Conservation (phyloP, 2,329 filamentous ascomycete genomes). For the Basipetospora chlamydospora region DNA sequence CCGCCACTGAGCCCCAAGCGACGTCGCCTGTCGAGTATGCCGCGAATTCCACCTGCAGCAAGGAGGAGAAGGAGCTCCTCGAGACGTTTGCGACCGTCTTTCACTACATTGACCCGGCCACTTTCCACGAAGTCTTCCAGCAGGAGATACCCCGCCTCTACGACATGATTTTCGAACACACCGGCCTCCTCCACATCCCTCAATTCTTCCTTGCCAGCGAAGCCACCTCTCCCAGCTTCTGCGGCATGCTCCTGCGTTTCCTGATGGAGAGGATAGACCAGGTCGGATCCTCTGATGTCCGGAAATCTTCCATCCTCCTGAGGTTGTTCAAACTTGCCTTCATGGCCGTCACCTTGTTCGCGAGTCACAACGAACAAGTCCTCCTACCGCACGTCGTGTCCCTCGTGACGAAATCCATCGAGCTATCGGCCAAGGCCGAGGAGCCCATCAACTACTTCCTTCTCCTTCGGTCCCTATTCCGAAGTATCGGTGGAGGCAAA, state of each 20-base stretch:
- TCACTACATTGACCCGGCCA: constrained; percentile 94
- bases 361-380: constrained; percentile 86
- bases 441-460: constrained; percentile 99
- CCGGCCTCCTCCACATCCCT: constrained; percentile 81
- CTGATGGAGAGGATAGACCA: constrained; percentile 94
- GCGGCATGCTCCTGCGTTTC: constrained; percentile 93
- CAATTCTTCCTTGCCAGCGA: constrained; percentile 99
- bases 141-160: constrained; percentile 94
- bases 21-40: constrained; percentile 78
- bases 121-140: constrained; percentile 96
- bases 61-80: constrained; percentile 92
- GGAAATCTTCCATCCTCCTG: constrained; percentile 82
- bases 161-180: constrained; percentile 95
- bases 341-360: constrained; percentile 97
- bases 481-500: constrained; percentile 91
- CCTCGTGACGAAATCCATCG: constrained; percentile 94
- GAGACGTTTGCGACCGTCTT: constrained; percentile 98
- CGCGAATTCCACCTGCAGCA: constrained; percentile 81
- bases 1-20: constrained; percentile 20
- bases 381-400: constrained; percentile 91
- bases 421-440: constrained; percentile 86
- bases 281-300: constrained; percentile 81
- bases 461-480: constrained; percentile 77
- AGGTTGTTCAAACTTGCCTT: constrained; percentile 96
- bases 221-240: constrained; percentile 92